Evolutionary conservation across 2,329 filamentous ascomycete species (phyloP).

Genomic region (Elsinoe necatrix): DNA sequence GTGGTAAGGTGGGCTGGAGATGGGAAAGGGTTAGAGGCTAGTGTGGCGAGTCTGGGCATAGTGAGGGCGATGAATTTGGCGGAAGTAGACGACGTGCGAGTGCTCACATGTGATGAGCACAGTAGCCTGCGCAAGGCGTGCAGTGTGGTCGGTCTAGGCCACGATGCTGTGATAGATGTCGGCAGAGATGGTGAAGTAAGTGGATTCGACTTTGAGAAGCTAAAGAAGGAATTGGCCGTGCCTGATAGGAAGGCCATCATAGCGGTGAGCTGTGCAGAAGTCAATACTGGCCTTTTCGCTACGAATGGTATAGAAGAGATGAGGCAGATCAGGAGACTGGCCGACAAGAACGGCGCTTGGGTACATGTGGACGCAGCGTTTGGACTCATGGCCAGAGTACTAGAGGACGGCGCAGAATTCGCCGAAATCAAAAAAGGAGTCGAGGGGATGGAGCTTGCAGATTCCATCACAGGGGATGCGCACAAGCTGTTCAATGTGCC

Average conservation of each 20-base stretch:
- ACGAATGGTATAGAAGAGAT: slow-evolving; percentile 51
- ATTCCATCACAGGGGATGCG: slow-evolving; percentile 77
- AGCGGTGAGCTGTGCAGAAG: slow-evolving; percentile 74
- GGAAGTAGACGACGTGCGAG: slow-evolving; percentile 59
- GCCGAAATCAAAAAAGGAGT: slow-evolving; percentile 42
- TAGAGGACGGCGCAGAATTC: slow-evolving; percentile 52
- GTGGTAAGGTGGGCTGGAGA: slow-evolving; percentile 43
- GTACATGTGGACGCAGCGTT: slow-evolving; percentile 90
- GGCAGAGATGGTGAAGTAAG: slow-evolving; percentile 50
- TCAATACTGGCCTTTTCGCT: slow-evolving; percentile 81
- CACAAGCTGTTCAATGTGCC: slow-evolving; percentile 96
- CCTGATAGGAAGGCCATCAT: slow-evolving; percentile 58
- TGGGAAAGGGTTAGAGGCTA: slow-evolving; percentile 25
- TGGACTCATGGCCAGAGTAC: slow-evolving; percentile 66
- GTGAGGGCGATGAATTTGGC: slow-evolving; percentile 56
- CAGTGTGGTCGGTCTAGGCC: slow-evolving; percentile 69
- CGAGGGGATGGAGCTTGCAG: slow-evolving; percentile 67
- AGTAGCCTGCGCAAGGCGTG: slow-evolving; percentile 80
- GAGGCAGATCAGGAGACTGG: slow-evolving; percentile 55
- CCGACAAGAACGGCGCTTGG: slow-evolving; percentile 69
- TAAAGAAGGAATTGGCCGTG: slow-evolving; percentile 54
- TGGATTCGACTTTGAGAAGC: slow-evolving; percentile 56
- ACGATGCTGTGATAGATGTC: slow-evolving; percentile 57
- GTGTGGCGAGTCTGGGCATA: slow-evolving; percentile 63
- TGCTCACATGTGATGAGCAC: slow-evolving; percentile 75